Base-by-base conservation (phyloP, 2,329 filamentous ascomycete genomes). In the Stylonectria norvegica region DNA sequence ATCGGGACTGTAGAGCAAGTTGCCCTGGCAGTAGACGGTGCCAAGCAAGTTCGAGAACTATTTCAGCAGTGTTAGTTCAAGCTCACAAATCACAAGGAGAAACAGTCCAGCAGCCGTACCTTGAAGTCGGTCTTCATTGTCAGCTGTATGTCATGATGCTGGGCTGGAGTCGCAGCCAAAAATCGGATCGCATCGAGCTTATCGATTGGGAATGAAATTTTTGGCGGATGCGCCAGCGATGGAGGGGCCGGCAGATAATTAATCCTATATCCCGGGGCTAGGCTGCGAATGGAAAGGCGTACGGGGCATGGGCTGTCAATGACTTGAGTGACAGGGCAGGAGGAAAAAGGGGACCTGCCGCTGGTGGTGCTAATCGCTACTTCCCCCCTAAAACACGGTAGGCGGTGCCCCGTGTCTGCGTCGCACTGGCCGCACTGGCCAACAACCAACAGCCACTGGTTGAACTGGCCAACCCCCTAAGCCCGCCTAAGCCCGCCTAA, bases 121-220 rank as follows among this genome's bases (percentile, higher is more conserved):
- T 93, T 94, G 68, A 97, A 98, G 70, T 97, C 91, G 54, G 90
- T 97, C 86, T 97, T 98, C 93, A 98, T 98, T 65, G 68, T 81
- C 64, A 66, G 58, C 60, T 60, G 53, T 53, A 57, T 58, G 57
- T 61, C 63, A 66, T 66, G 50, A 57, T 61, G 43, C 40, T 52
- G 37, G 41, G 36, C 45, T 53, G 25, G 36, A 40, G 48, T 53
- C 49, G 50, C 43, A 52, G 39, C 56, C 56, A 54, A 64, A 65
- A 62, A 59, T 55, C 58, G 51, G 45, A 55, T n/a, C n/a, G n/a
- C 39, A 51, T 48, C 40, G 43, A 42, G 41, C 60, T 65, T 65
- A 65, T 65, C 63, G 63, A 65, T 63, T 56, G 52, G 43, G 43
- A 38, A 29, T 51, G 42, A 56, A 48, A 47, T 54, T 63, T 62